These are phyloP conservation scores for Boletus vermiculosoides DNA, from an alignment of 768 basidiomycete species.

Conservation along the genomic window DNA sequence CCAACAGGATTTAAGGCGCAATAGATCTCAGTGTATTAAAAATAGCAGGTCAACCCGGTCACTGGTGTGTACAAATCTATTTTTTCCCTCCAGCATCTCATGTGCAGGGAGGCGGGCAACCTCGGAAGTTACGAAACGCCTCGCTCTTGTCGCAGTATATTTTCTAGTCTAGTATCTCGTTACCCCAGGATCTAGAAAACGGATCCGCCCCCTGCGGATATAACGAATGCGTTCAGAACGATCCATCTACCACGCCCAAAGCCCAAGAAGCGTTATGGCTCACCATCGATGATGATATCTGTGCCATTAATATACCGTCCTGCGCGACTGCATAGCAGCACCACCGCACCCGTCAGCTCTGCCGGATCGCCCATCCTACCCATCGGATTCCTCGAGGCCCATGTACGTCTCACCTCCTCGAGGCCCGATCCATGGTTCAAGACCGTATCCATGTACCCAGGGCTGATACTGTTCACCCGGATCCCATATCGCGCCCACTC, in stretches of 20 bases:
- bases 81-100: background rate
- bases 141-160: background rate
- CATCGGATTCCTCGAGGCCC: conserved; percentile 41
- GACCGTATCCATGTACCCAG: conserved; percentile 45
- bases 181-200: conserved; percentile 15
- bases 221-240: background rate
- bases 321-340: conserved; percentile 42
- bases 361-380: conserved; percentile 43
- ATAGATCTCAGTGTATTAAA: background rate
- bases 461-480: conserved; percentile 43
- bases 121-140: background rate
- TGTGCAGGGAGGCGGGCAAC: background rate
- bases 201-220: conserved; percentile 19
- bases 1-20: background rate
- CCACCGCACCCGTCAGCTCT: conserved; percentile 40
- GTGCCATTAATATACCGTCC: conserved; percentile 45
- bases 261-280: conserved; percentile 5
- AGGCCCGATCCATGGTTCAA: conserved; percentile 38
- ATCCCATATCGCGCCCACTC: conserved; percentile 45
- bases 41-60: background rate
- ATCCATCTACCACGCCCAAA: background rate
- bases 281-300: conserved; percentile 44
- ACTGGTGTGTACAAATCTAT: background rate
- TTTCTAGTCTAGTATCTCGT: background rate
- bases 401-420: conserved; percentile 34